phyloP scores from a whole-genome alignment of 495 filamentous ascomycete species.

The Penicillium fimorum region DNA sequence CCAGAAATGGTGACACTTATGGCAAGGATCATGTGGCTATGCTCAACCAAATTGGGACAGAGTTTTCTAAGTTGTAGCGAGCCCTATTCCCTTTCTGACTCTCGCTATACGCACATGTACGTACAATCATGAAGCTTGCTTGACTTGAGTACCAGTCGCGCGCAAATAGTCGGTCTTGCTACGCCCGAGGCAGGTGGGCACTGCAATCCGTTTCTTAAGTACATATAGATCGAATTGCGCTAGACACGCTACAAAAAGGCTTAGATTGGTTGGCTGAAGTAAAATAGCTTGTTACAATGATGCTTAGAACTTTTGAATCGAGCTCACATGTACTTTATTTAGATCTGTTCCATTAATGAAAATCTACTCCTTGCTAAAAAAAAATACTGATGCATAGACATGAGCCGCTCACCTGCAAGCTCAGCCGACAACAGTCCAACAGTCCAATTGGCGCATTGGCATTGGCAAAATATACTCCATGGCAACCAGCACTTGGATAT shows the following conservation, averaged over 20 bases:
- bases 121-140: not conserved
- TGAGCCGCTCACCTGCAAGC: too few relatives aligned
- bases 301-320: not conserved
- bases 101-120: not conserved
- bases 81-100: not conserved
- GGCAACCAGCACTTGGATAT: too few relatives aligned
- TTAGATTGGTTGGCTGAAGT: not conserved
- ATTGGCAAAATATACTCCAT: too few relatives aligned
- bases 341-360: too few relatives aligned
- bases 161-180: not conserved
- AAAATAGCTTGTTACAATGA: not conserved
- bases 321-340: not conserved
- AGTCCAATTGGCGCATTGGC: too few relatives aligned
- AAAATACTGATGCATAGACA: too few relatives aligned
- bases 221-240: not conserved
- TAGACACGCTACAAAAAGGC: not conserved
- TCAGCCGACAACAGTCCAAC: too few relatives aligned
- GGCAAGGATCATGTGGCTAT: conserved; percentile 27
- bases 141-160: not conserved
- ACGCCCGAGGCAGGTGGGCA: not conserved
- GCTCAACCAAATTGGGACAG: conserved; percentile 30
- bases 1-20: conserved; percentile 18
- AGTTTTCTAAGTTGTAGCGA: conserved; percentile 21
- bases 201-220: not conserved
- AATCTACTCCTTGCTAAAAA: too few relatives aligned